phyloP scores from a whole-genome alignment of 2,329 filamentous ascomycete species.

The Microcera coccophila region DNA sequence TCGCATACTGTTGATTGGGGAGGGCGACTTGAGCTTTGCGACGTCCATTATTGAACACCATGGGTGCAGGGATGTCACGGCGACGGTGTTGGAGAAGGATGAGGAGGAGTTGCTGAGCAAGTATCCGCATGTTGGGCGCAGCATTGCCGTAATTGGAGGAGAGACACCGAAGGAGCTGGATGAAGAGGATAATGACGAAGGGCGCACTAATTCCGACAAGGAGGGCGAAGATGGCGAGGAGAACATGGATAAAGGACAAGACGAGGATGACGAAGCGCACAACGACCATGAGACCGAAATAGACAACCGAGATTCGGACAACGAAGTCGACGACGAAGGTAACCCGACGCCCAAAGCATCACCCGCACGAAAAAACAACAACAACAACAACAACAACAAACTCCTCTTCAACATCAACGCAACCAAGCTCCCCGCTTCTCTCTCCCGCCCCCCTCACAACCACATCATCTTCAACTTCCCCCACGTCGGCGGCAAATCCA shows the following conservation, averaged over 20 bases:
- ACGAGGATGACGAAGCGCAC: conserved; percentile 13
- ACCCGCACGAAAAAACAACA: too few relatives aligned
- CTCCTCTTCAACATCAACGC: conserved; percentile 65
- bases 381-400: conserved; percentile 26
- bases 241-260: conserved; percentile 4
- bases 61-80: conserved; percentile 61
- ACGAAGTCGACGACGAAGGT: conserved; percentile 11
- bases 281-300: conserved; percentile 13
- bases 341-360: conserved; percentile 14
- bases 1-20: conserved; percentile 71
- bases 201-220: conserved; percentile 3
- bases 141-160: conserved; percentile 49
- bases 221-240: conserved; percentile 5
- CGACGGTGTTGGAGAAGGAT: conserved; percentile 63
- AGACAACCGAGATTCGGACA: conserved; percentile 9
- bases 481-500: conserved; percentile 87
- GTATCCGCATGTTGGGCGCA: conserved; percentile 65
- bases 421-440: conserved; percentile 52
- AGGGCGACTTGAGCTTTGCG: conserved; percentile 78
- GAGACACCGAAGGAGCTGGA: conserved; percentile 17
- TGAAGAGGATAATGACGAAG: conserved; percentile 4
- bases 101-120: conserved; percentile 60
- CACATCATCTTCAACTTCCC: conserved; percentile 94
- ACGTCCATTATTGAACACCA: conserved; percentile 63
- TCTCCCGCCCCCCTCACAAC: conserved; percentile 55